Evolutionary conservation across 352 stramenopile genomes (phyloP).

Genomic region (Globisporangium solare): DNA sequence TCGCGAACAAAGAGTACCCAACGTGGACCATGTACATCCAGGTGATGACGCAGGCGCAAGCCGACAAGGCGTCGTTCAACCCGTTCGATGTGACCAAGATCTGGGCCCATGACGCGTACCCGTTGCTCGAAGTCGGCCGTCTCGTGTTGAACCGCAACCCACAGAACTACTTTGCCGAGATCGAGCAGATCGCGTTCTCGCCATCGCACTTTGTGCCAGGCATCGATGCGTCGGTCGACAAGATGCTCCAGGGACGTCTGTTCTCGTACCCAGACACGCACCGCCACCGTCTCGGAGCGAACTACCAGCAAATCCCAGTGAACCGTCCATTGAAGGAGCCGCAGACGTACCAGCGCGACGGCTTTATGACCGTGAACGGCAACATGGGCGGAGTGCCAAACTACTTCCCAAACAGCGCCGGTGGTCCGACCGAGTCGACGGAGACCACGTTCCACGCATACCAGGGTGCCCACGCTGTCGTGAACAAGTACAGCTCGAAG

Average conservation of each 20-base stretch:
- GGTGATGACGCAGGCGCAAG: slow-evolving; percentile 85
- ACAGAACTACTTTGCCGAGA: slow-evolving; percentile 92
- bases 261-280: slow-evolving; percentile 91
- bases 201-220: slow-evolving; percentile 89
- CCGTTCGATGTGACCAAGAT: slow-evolving; percentile 94
- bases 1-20: slow-evolving; percentile 73
- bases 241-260: slow-evolving; percentile 87
- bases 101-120: slow-evolving; percentile 86
- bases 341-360: slow-evolving; percentile 84
- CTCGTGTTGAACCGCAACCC: slow-evolving; percentile 91
- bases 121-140: slow-evolving; percentile 80
- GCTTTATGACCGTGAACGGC: slow-evolving; percentile 66
- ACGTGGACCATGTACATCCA: slow-evolving; percentile 91
- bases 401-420: slow-evolving; percentile 89
- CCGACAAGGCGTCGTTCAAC: slow-evolving; percentile 58
- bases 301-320: slow-evolving; percentile 89
- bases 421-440: slow-evolving; percentile 34
- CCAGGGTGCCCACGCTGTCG: slow-evolving; percentile 26
- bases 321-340: slow-evolving; percentile 75
- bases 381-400: slow-evolving; percentile 74
- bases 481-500: slow-evolving; percentile 67
- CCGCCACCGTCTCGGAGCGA: slow-evolving; percentile 80
- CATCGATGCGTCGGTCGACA: slow-evolving; percentile 83
- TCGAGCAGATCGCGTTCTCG: slow-evolving; percentile 91
- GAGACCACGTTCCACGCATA: slow-evolving; percentile 27